Evolutionary conservation across 768 basidiomycete species (phyloP).

Genomic region (Porpolomopsis calyptriformis): DNA sequence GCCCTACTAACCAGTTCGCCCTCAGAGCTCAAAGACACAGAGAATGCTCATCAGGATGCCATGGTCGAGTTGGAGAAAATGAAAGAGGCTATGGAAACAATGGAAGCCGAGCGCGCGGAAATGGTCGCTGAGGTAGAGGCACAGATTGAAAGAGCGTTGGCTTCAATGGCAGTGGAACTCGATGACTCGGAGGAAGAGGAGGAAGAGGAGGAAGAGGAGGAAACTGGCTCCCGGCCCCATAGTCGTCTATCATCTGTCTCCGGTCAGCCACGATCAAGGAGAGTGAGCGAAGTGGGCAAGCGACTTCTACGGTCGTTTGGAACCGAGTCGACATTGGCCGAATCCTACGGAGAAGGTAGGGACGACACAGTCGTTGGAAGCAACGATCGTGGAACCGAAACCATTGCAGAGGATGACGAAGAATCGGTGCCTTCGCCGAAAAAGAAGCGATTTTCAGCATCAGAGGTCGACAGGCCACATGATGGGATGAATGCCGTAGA

Average conservation of each 20-base stretch:
- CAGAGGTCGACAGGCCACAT: conserved; percentile 50
- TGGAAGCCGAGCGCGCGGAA: conserved; percentile 78
- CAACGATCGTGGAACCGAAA: conserved; percentile 37
- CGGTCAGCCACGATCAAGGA: conserved; percentile 41
- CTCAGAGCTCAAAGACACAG: conserved; percentile 73
- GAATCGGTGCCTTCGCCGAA: conserved; percentile 30
- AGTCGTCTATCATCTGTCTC: conserved; percentile 58
- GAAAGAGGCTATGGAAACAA: conserved; percentile 74
- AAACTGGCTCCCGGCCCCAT: conserved; percentile 36
- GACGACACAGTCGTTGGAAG: conserved; percentile 24
- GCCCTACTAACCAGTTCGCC: conserved; percentile 4
- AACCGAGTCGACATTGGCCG: conserved; percentile 74
- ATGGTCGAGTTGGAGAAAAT: conserved; percentile 72
- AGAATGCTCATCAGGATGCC: conserved; percentile 70
- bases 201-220: conserved; percentile 21
- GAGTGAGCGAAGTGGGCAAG: conserved; percentile 49
- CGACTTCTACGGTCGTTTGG: conserved; percentile 57
- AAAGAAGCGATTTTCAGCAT: conserved; percentile 75
- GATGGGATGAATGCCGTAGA: conserved; percentile 83
- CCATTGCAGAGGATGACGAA: conserved; percentile 48
- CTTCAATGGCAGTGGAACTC: conserved; percentile 74
- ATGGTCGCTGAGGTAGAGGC: conserved; percentile 93
- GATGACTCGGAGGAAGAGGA: conserved; percentile 68
- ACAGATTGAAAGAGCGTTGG: conserved; percentile 79
- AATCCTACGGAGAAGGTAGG: conserved; percentile 43